Base-by-base conservation (phyloP, 257 asterid genomes). In the Fraxinus americana region DNA sequence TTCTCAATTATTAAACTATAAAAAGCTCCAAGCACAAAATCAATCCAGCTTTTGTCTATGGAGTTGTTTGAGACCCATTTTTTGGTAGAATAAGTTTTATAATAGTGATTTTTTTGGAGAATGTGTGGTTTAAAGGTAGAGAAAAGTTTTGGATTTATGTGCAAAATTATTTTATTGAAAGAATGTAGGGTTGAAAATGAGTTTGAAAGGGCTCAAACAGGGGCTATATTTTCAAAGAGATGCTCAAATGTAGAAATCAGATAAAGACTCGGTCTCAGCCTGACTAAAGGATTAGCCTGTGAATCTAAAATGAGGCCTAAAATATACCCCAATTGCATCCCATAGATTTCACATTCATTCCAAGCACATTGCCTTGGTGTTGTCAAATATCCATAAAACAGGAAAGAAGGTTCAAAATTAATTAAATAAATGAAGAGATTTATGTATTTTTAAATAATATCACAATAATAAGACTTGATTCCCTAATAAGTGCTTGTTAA, bases 221-320 rank as follows among this genome's bases (percentile, higher is more conserved):
- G 35, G 35, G 35, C 35, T 3, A 32, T 32, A 32, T 32, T 32
- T 32, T 19, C 21, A 17, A n/a, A 57, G 10, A n/a, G 13, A 57
- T 27, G 81, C 75, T 80, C 83, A 73, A 79, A 71, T 78, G 78
- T 83, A 79, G 78, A 85, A 88, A 89, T 89, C 91, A 84, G 82
- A 32, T 3, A 6, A 57, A 57, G 25, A 6, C 5, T 19, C 66
- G 12, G 66, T 19, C 68, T 61, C 34, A 61, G 17, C 67, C 32
- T 4, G 5, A 59, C 61, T 16, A 16, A 4, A 52, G 63, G 63
- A 17, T 59, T 21, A 57, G 67, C 30, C 23, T 5, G 9, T 52
- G 25, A 50, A 50, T 57, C 66, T 57, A 17, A 57, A 54, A 50
- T 57, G 66, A n/a, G 25, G 66, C 27, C 66, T 57, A 57, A 57